Evolutionary conservation across 1,139 yeast species (phyloP), one percentile per base, ranked within the genome.

Genomic region (Nematodospora anomalae): DNA sequence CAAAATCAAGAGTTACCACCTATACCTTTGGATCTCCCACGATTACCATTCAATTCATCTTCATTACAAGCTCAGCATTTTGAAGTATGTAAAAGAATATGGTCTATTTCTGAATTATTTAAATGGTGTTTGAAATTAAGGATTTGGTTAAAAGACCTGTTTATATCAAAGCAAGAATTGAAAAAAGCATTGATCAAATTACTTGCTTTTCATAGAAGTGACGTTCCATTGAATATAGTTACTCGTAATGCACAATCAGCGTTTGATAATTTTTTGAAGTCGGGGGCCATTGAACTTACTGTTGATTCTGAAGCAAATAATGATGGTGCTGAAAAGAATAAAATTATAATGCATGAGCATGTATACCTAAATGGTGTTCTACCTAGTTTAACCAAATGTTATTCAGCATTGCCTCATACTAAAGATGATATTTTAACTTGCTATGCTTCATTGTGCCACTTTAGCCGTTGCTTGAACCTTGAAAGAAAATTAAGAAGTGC

Each of bases 241-340:
- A 82, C 80, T 12, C 69, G 71, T 29, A 62, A 79, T 32, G 79
- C 83, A 1, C 75, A 70, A 25, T 73, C 70, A 30, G 73, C 79
- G 2, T 54, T 83, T 16, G 59, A 61, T 6, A 65, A 80, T 0
- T 62, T 84, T 20, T 53, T 69, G 7, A 45, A 43, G 1, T 67
- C 64, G 28, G 72, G 72, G 6, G 83, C 82, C 2, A 60, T 82
- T 6, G 52, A 43, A 4, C 42, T 42, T 29, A 45, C 45, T 3
- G n/a, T n/a, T n/a, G 21, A 18, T 6, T 18, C 7, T 18, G 42
- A 29, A 3, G 37, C 39, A 3, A 32, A 34, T 16, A 36, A 35
- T 7, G 49, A 47, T 6, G 53, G 53, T 21, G 32, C 28, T 10
- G 50, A 49, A 9, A 55, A 55, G 15, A 50, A 52, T 6, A 61